Base-by-base conservation (phyloP, 192 early-diverging fungal genomes). In the Mortierella hygrophila region DNA sequence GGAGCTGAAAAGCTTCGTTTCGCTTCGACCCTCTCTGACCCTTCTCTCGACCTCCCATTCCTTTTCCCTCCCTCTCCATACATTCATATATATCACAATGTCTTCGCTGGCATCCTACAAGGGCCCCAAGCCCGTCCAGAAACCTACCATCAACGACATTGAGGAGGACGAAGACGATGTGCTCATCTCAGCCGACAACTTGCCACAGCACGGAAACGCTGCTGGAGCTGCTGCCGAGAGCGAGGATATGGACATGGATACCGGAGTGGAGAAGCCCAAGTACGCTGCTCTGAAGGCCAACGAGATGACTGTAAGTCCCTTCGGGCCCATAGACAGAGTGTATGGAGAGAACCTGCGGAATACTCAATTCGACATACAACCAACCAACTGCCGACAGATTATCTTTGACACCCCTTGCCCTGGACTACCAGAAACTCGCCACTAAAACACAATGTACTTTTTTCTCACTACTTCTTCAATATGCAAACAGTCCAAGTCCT, bases 271-370 rank as follows among this genome's bases (percentile, higher is more conserved):
- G 70, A 95, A 94, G 88, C 94, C 94, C 13, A 88, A 90, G 49
- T 95, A 94, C 87, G 90, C 87, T 35, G 88, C 93, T 21, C 75
- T 92, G 74, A 92, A 90, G 40, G 93, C 90, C 79, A 92, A 91
- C 68, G 89, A 93, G 57, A 75, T 76, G 49, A 35, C 72, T 32
- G 74, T 85, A 78, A 72, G 38, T 72, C 11, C 41, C 42, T 10
- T 81, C 16, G 13, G 16, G n/a, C 38, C 47, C 57, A 68, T 54
- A 32, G 35, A 13, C 42, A 38, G 41, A 44, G 70, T 23, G 68
- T n/a, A 75, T 21, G 49, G 35, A 74, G 15, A 26, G 16, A 42
- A 6, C 10, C 8, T 26, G 32, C 8, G 52, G 69, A 32, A 54
- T n/a, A 54, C 18, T 41, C n/a, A 20, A 41, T 38, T 29, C 49